Conservation (phyloP, 2,329 filamentous ascomycete species). For the Beauveria rudraprayagi region DNA sequence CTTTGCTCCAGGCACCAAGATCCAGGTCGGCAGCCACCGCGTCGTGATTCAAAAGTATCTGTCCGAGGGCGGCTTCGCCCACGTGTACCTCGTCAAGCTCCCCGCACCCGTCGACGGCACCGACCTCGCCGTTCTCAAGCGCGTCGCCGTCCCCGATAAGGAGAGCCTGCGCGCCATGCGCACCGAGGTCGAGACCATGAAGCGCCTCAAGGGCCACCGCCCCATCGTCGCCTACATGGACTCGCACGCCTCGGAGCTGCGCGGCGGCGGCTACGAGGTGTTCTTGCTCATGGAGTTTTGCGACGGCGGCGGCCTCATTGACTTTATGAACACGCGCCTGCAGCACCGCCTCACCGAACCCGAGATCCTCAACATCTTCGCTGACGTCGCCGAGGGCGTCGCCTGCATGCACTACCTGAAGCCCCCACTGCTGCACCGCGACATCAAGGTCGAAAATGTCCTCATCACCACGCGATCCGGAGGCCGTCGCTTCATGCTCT, state of each 20-base stretch:
- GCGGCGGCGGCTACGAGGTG: slow-evolving; percentile 91
- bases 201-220: slow-evolving; percentile 92
- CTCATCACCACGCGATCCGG: slow-evolving; percentile 66
- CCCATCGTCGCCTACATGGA: slow-evolving; percentile 98
- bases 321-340: slow-evolving; percentile 98
- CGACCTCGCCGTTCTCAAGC: slow-evolving; percentile 79
- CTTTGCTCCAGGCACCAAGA: slow-evolving; percentile 89
- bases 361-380: slow-evolving; percentile 95
- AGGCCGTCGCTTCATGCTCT: slow-evolving; percentile 83
- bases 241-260: slow-evolving; percentile 90
- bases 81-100: slow-evolving; percentile 92
- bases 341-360: slow-evolving; percentile 96
- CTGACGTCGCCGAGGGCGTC: slow-evolving; percentile 89
- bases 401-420: slow-evolving; percentile 99
- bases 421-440: slow-evolving; percentile 82
- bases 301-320: slow-evolving; percentile 87
- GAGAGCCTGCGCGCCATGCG: slow-evolving; percentile 91
- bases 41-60: slow-evolving; percentile 96
- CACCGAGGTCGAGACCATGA: slow-evolving; percentile 99
- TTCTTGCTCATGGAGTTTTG: slow-evolving; percentile 98
- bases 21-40: slow-evolving; percentile 86
- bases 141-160: slow-evolving; percentile 95
- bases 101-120: slow-evolving; percentile 68
- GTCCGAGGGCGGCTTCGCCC: slow-evolving; percentile 94
- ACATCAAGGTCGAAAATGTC: slow-evolving; percentile 97